These are phyloP conservation scores for Debaryomyces fabryi DNA, from an alignment of 1,139 yeast species.

Conservation along the genomic window DNA sequence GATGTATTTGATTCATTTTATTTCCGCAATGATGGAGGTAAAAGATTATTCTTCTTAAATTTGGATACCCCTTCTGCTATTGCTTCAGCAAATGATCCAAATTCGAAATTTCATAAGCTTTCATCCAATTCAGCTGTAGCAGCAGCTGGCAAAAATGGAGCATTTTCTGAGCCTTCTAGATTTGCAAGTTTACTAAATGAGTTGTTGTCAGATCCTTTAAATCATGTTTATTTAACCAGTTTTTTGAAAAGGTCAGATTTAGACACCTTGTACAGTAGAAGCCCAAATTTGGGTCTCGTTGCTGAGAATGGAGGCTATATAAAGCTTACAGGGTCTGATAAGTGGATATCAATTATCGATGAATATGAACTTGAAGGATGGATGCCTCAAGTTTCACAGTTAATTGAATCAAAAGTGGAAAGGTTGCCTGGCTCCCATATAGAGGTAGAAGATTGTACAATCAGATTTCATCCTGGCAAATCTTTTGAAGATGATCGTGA, in stretches of 20 bases:
- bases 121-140: conserved; percentile 15
- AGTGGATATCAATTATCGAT: conserved; percentile 70
- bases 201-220: conserved; percentile 50
- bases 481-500: conserved; percentile 63
- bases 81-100: conserved; percentile 19
- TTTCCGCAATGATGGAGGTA: conserved; percentile 33
- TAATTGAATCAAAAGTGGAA: conserved; percentile 70
- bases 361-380: conserved; percentile 54
- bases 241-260: conserved; percentile 64
- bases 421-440: conserved; percentile 79
- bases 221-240: conserved; percentile 73
- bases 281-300: conserved; percentile 73
- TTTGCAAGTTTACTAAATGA: conserved; percentile 52
- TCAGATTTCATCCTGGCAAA: conserved; percentile 71
- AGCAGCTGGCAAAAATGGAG: conserved; percentile 30
- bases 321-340: conserved; percentile 51
- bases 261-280: conserved; percentile 68
- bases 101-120: conserved; percentile 6
- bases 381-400: conserved; percentile 61
- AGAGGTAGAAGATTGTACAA: conserved; percentile 73
- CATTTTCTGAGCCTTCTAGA: conserved; percentile 49
- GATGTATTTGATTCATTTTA: conserved; percentile 43
- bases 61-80: conserved; percentile 47
- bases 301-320: conserved; percentile 89
- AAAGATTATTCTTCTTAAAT: conserved; percentile 58